These are phyloP conservation scores for Breviolum minutum DNA, from an alignment of 73 alveolate species.

Conservation along the genomic window DNA sequence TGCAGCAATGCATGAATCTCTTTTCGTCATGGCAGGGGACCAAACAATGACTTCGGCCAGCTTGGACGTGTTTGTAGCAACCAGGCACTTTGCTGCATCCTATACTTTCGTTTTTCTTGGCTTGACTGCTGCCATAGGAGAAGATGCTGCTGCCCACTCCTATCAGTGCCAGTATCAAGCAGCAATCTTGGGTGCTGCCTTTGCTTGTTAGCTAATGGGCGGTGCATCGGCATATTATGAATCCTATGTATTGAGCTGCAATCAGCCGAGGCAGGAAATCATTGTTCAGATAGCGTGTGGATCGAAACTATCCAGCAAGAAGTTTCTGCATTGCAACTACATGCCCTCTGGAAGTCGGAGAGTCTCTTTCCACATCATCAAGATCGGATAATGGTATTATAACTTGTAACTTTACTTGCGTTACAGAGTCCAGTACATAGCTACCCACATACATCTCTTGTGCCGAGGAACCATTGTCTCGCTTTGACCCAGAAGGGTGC, in stretches of 20 bases:
- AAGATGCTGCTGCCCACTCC: conserved; percentile 90
- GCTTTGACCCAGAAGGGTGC: conserved; percentile 88
- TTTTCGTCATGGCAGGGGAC: conserved; percentile 64
- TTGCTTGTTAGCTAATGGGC: neutral
- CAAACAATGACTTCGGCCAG: conserved; percentile 85
- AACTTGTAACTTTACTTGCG: neutral
- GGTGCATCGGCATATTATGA: neutral
- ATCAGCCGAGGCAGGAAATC: conserved; percentile 61
- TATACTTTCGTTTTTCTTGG: no score
- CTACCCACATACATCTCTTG: neutral
- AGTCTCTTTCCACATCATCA: no score
- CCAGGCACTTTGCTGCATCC: neutral
- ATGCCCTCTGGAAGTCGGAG: neutral
- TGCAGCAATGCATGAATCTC: neutral
- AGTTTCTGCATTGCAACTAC: neutral
- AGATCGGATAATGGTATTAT: neutral
- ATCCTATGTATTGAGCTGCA: neutral
- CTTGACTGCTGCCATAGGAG: conserved; percentile 1
- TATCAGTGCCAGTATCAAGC: conserved; percentile 68
- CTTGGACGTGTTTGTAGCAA: conserved; percentile 88
- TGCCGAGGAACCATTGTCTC: conserved; percentile 67
- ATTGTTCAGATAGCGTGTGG: conserved; percentile 85
- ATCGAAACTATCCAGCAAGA: neutral
- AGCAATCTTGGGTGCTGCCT: neutral
- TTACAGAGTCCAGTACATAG: neutral